Percentiles rank a stretch among this genome's conserved stretches.
These are phyloP conservation scores for Aureobasidium namibiae DNA, from an alignment of 2,329 filamentous ascomycete species.

Conservation along the genomic window DNA sequence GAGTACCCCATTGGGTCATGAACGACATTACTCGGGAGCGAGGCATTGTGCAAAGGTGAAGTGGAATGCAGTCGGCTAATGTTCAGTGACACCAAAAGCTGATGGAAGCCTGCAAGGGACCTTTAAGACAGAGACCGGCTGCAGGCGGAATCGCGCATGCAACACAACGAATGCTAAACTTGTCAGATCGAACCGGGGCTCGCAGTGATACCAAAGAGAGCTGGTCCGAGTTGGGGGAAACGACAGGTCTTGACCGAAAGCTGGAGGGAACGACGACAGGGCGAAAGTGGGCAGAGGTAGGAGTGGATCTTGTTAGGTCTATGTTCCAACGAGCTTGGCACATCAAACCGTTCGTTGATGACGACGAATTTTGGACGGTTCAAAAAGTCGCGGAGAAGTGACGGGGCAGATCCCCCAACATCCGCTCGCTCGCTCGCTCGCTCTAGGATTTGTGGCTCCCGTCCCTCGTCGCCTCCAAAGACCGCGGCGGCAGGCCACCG, in stretches of 20 bases:
- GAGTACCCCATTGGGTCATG: conserved; percentile 67
- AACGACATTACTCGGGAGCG: conserved; percentile 66
- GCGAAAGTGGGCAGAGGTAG: not conserved
- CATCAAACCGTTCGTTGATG: conserved; percentile 5
- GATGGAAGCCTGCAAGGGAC: conserved; percentile 4
- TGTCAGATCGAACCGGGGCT: not conserved
- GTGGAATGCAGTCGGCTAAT: not conserved
- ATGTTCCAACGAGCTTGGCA: not conserved
- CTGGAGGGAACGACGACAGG: conserved; percentile 3
- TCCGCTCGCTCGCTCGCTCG: not conserved
- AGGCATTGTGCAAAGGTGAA: conserved; percentile 22
- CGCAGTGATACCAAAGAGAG: not conserved
- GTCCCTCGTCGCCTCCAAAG: not conserved
- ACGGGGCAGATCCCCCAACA: not conserved
- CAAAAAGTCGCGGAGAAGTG: conserved; percentile 6
- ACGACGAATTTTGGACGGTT: not conserved
- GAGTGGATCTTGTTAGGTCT: not conserved
- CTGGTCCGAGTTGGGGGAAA: not conserved
- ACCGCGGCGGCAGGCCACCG: not conserved
- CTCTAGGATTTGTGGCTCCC: not conserved
- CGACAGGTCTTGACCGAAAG: not conserved
- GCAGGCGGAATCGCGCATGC: not conserved
- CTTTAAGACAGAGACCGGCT: not conserved
- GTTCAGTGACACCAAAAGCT: conserved; percentile 4
- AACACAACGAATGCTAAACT: not conserved